Conservation (phyloP, 2,329 filamentous ascomycete genomes). For the Cercospora sojina region DNA sequence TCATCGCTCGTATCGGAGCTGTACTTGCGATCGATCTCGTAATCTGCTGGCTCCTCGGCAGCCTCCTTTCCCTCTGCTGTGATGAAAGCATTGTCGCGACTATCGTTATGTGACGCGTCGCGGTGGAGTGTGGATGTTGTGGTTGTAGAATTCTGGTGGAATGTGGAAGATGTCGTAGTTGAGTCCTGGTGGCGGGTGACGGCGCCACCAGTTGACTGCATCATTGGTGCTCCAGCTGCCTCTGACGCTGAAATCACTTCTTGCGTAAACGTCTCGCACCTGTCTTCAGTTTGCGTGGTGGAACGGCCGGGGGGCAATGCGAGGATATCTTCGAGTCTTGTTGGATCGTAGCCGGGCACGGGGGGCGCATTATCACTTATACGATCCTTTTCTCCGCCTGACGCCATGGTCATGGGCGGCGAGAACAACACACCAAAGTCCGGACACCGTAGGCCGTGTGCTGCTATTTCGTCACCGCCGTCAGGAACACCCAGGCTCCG, state of each 20-base stretch:
- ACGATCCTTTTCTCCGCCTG: slow-evolving; percentile 7
- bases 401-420: slow-evolving; percentile 15
- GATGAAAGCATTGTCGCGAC: slow-evolving; percentile 25
- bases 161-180: background rate
- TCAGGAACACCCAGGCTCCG: slow-evolving; percentile 11
- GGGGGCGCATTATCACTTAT: slow-evolving; percentile 12
- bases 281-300: slow-evolving; percentile 19
- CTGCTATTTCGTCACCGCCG: background rate
- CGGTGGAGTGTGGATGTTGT: slow-evolving; percentile 13
- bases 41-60: slow-evolving; percentile 26
- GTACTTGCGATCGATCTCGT: slow-evolving; percentile 19
- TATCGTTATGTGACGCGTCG: background rate
- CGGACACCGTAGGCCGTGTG: background rate
- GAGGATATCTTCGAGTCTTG: slow-evolving; percentile 17
- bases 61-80: slow-evolving; percentile 33
- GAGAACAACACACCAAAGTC: slow-evolving; percentile 7
- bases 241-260: slow-evolving; percentile 9
- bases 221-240: slow-evolving; percentile 8
- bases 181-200: slow-evolving; percentile 17
- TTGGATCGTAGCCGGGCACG: slow-evolving; percentile 22
- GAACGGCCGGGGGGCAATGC: slow-evolving; percentile 16
- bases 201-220: slow-evolving; percentile 18
- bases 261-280: slow-evolving; percentile 10
- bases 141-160: slow-evolving; percentile 7
- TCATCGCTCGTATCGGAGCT: slow-evolving; percentile 9